A percentile compares a stretch with the other conserved stretches of the same genome.
Evolutionary conservation across 345 rosid species (phyloP).

Genomic region (Hibiscus tridactylites): DNA sequence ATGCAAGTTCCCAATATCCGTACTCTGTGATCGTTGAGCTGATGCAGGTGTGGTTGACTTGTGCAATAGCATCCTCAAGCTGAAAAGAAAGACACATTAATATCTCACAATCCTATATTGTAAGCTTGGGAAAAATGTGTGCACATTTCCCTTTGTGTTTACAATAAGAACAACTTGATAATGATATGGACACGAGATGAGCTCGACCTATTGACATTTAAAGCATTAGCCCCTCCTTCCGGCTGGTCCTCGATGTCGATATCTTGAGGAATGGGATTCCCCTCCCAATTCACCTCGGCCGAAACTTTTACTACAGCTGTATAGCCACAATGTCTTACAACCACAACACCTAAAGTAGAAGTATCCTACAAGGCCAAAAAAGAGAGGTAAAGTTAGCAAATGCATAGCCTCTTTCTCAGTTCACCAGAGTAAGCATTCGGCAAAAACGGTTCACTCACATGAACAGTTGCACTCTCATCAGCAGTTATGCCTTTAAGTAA

Average conservation of each 20-base stretch:
- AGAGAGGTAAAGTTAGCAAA: conserved; percentile 22
- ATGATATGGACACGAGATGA: conserved; percentile 7
- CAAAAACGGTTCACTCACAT: conserved; percentile 42
- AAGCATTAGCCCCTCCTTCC: conserved; percentile 88
- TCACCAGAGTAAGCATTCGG: conserved; percentile 12
- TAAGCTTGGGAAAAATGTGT: not conserved
- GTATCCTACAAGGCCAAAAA: conserved; percentile 55
- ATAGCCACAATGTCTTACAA: conserved; percentile 80
- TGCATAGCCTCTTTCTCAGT: conserved; percentile 18
- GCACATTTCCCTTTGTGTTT: not conserved
- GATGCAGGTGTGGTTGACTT: conserved; percentile 48
- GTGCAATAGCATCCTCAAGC: conserved; percentile 85
- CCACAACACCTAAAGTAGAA: conserved; percentile 78
- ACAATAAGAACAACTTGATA: not conserved
- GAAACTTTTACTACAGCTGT: conserved; percentile 71
- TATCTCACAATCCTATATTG: not conserved
- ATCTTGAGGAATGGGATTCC: conserved; percentile 39
- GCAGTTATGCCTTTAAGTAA: conserved; percentile 94
- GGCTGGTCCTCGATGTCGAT: conserved; percentile 78
- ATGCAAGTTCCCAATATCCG: conserved; percentile 49
- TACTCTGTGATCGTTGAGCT: conserved; percentile 48
- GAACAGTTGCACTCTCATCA: conserved; percentile 92
- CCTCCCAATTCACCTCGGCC: conserved; percentile 47
- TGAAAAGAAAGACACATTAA: conserved; percentile 29
- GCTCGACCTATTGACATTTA: conserved; percentile 77